Evolutionary conservation across 768 basidiomycete species (phyloP), one percentile per base, ranked within the genome.

Genomic region (Leccinum incarnatum): DNA sequence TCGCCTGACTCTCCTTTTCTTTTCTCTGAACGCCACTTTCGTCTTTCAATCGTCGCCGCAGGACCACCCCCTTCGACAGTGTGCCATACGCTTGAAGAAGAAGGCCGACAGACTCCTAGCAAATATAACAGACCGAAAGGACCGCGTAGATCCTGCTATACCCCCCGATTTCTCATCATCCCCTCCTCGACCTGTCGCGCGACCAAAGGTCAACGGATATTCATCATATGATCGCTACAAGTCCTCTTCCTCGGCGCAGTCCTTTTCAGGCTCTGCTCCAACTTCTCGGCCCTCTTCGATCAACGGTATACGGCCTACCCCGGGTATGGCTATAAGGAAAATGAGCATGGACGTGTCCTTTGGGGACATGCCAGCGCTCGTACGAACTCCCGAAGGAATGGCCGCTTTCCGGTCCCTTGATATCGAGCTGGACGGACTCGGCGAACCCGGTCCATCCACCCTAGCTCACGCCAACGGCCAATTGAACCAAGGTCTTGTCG

Each of bases 41-140:
- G 46, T 54, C 51, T 58, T 47, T 45, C 58, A 42, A 57, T 14
- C 12, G n/a, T 46, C 21, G 6, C 32, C 2, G 14, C 72, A 97
- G 94, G 84, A 85, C 57, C 96, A 99, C 70, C 96, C 93, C 2
- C 82, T 99, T 47, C 86, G 94, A 47, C 82, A 81, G 55, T 89
- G 89, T 60, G 95, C 91, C 2, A 80, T 83, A 54, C 87, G 91
- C 37, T 83, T 99, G 64, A 85, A 88, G 67, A 79, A 79, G 59
- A 95, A 96, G 73, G 89, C 95, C 0, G 89, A 95, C 56, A 83
- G 86, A 63, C 83, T 98, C 25, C 83, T 98, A 19, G 85, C 85
- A 67, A 88, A 95, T 67, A 88, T 98, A 64, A 91, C 91, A 2
- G 97, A 98, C 74, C 84, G 86, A 66, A 88, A 87, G 67, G 92